A percentile compares a stretch with the other conserved stretches of the same genome.
These are phyloP conservation scores for Camellia japonica DNA, from an alignment of 148 eudicot species.

Conservation along the genomic window DNA sequence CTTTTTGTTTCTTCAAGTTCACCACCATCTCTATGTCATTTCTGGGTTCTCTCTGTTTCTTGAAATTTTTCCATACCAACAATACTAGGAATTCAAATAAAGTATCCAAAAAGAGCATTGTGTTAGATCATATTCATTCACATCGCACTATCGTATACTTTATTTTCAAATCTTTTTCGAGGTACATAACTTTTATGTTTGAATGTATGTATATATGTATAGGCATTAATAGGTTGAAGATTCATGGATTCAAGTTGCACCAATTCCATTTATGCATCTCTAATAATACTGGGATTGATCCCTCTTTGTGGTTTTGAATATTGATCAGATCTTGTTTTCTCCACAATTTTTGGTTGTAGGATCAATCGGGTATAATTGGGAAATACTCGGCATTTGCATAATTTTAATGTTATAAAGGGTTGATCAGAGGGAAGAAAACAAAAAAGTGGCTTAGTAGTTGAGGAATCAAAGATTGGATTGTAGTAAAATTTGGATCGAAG, in stretches of 20 bases:
- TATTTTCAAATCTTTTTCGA: no score
- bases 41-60: background rate
- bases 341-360: background rate
- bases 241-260: background rate
- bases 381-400: background rate
- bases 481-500: slow-evolving; percentile 9
- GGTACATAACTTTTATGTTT: background rate
- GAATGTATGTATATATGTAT: background rate
- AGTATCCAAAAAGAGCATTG: no score
- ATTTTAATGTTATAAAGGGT: background rate
- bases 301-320: background rate
- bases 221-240: background rate
- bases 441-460: background rate
- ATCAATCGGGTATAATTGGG: background rate
- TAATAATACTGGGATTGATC: background rate
- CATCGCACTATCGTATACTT: no score
- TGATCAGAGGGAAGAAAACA: background rate
- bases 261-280: background rate
- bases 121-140: no score
- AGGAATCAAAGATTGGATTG: background rate
- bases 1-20: background rate
- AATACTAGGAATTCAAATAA: no score
- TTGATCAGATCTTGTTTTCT: background rate
- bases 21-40: background rate
- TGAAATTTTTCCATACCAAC: background rate